Evolutionary conservation across 345 rosid species (phyloP).

Genomic region (Trapa bicornis): DNA sequence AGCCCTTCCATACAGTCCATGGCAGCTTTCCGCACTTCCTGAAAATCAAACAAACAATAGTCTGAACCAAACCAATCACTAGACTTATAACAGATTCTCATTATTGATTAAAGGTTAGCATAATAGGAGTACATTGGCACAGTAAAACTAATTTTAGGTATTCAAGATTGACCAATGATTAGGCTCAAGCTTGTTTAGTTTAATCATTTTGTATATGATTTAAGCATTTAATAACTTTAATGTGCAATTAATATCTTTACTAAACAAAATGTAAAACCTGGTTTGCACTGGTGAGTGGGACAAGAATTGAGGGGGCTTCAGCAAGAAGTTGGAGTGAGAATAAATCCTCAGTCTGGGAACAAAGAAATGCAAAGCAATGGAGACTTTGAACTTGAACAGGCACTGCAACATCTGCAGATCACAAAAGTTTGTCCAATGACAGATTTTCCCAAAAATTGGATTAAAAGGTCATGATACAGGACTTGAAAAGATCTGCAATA

Average conservation of each 20-base stretch:
- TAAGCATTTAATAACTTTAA: too few relatives aligned
- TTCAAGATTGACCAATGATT: too few relatives aligned
- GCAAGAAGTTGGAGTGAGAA: slow-evolving; percentile 46
- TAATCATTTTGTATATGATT: too few relatives aligned
- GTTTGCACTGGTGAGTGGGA: slow-evolving; percentile 51
- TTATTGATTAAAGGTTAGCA: background rate
- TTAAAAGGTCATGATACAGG: background rate
- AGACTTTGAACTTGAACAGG: slow-evolving; percentile 66
- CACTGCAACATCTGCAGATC: slow-evolving; percentile 46
- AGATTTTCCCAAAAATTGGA: background rate
- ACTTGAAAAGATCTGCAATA: background rate
- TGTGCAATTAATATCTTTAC: too few relatives aligned
- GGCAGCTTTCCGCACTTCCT: slow-evolving; percentile 63
- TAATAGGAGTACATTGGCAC: background rate
- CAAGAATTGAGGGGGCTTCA: slow-evolving; percentile 59
- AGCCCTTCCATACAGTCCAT: slow-evolving; percentile 71
- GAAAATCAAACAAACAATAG: slow-evolving; percentile 19
- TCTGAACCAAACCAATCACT: background rate
- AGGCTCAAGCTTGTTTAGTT: too few relatives aligned
- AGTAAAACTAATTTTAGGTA: background rate
- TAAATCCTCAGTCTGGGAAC: slow-evolving; percentile 39
- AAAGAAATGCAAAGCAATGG: slow-evolving; percentile 53
- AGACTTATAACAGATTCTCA: background rate
- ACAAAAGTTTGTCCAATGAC: background rate
- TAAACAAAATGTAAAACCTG: slow-evolving; percentile 39